Base-by-base conservation (phyloP, 495 filamentous ascomycete species). In the Friedmanniomyces simplex region DNA sequence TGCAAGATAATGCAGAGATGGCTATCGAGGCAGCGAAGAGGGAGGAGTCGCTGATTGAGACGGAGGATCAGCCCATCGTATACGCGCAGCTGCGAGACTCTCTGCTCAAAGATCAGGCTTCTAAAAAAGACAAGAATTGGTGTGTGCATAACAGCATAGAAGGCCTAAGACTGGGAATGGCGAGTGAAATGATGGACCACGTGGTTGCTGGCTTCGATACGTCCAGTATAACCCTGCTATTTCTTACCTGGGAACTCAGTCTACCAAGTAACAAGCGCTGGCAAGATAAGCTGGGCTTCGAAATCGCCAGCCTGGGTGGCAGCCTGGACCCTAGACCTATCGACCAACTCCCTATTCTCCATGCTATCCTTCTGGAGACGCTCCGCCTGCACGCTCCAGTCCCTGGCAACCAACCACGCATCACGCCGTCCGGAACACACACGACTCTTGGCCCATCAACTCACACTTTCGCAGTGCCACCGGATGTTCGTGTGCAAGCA, bases 171-270 rank as follows among this genome's bases (percentile, higher is more conserved):
- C 67, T 79, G 0, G 73, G 70, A 14, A 68, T 85, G 24, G 82
- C 84, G 0, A 82, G 77, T 12, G 86, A 90, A 67, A 67, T 86
- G 48, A 74, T 86, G 14, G 87, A 90, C 65, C 86, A 91, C 54
- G 71, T 88, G n/a, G 78, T 82, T 1, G 87, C 87, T 0, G 87
- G 87, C 16, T 86, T 88, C 63, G 88, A 91, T 65, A 90, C 86
- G 0, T 80, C 82, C 18, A 85, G 81, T 18, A 80, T 90, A 6
- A 78, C 80, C 0, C 72, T 94, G 12, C 86, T 84, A 2, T 94
- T 89, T 57, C 63, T 87, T 0, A 69, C 81, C 26, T 84, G 82
- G 74, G 77, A 88, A 59, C 73, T 91, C 18, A 86, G 82, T 2
- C 72, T 70, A 41, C 72, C 79, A 45, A 8, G 10, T 5, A 26